Base-by-base conservation (phyloP, 2,329 filamentous ascomycete species). In the Pseudohalonectria lignicola region DNA sequence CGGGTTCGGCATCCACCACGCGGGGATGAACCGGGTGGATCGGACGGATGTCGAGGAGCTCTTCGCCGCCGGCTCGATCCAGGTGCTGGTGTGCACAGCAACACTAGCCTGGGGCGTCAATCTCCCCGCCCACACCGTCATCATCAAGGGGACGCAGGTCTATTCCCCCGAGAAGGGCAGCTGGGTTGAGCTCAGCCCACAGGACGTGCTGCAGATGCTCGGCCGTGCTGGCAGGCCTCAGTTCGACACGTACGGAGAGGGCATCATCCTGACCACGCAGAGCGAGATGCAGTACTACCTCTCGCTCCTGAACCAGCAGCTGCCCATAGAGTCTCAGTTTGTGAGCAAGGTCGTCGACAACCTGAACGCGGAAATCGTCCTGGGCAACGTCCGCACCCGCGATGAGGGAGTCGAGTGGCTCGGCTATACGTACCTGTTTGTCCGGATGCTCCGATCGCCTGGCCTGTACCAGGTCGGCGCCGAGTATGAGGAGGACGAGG, bases 91-190 rank as follows among this genome's bases (percentile, higher is more conserved):
- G 26, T 96, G 87, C 61, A 98, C 92, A 29, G 90, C 93, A 29
- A 98, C 92, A n/a, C 69, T 98, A 38, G 92, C 92, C 18, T 98
- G 92, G 92, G 92, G 92, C 76, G 92, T 98, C 55, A 98, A 98
- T 60, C 65, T 98, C 54, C 92, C 92, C 4, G 92, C 92, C 2
- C 92, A 98, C 54, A 96, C 92, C 1, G 92, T 98, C 53, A 90
- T 98, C 54, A 98, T 98, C 67, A 98, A 98, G 63, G 92, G 92
- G 39, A 98, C 92, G 1, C 87, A 94, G 54, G 82, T 98, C 16
- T 98, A 98, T 63, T 96, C 92, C 0, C 92, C 92, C 0, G 92
- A 98, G 57, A 96, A 95, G 66, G 92, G 92, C 66, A 92, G 85
- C 59, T 98, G 92, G 90, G 88, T 98, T 16, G 93, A 98, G 57